Evolutionary conservation across 116 monocot species (phyloP), one percentile per base, ranked within the genome.

Genomic region (Trichopus zeylanicus): DNA sequence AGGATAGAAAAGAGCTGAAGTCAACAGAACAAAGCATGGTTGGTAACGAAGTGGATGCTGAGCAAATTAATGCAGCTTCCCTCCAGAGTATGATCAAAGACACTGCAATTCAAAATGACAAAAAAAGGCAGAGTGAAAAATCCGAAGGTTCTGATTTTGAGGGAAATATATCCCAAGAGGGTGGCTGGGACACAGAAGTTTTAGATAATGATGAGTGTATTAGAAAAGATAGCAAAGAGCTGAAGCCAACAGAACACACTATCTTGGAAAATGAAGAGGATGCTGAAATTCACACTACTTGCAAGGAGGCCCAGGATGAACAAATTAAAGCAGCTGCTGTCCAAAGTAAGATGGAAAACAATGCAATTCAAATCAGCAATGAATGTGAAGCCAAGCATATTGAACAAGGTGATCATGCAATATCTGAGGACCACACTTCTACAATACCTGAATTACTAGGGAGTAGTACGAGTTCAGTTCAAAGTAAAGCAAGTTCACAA

Each of bases 351-450:
- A 35, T 10, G 5, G 34, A 35, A 10, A 35, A 35, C 5, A 10
- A 6, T 35, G 5, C 34, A 5, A 10, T 6, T 10, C 10, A 21
- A 25, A 25, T 53, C 9, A 13, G 46, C 35, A 56, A 42, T 10
- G 56, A 26, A 46, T 26, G 16, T 30, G n/a, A 42, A 1, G 7
- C 26, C 32, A 55, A 18, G 1, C 21, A 46, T 31, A 53, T 30
- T 32, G 56, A 47, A 4, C 19, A 67, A 48, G 42, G 13, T 59
- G 12, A 24, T 12, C 26, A 34, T 51, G 57, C 11, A 67, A 49
- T 25, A 55, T 27, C 51, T 29, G 51, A 60, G 7, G 48, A 63
- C 28, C 53, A 64, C n/a, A 24, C 27, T 51, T 24, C 53, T 61
- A 12, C 51, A 22, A 29, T 33, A 0, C 5, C 51, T 35, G 62